Conservation (phyloP, 73 alveolate genomes). For the Effrenium voratum region DNA sequence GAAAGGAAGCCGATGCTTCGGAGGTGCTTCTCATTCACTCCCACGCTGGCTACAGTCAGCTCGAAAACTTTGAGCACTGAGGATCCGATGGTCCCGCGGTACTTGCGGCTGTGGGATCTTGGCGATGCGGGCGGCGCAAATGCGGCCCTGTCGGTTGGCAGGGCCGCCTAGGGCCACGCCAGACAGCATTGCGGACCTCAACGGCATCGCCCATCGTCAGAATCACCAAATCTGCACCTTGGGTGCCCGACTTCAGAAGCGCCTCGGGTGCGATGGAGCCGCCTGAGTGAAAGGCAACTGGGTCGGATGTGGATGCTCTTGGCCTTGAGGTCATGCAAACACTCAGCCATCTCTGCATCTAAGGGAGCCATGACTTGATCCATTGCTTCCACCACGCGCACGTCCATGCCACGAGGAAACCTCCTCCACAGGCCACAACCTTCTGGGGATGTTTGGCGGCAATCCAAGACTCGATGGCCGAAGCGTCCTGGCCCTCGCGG, state of each 20-base stretch:
- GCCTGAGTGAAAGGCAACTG: not conserved
- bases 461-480: not conserved
- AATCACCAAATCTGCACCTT: constrained; percentile 3
- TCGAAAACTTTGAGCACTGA: constrained; percentile 20
- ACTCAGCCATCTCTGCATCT: constrained; percentile 22
- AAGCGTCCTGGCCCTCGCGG: constrained; percentile 8
- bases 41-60: constrained; percentile 16
- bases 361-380: constrained; percentile 33
- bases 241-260: not conserved
- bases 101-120: not conserved
- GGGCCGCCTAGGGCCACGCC: constrained; percentile 69
- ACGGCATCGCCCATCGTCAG: constrained; percentile 73
- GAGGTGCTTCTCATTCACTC: constrained; percentile 44
- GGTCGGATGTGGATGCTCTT: constrained; percentile 16
- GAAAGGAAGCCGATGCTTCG: not conserved
- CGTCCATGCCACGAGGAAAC: constrained; percentile 43
- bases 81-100: constrained; percentile 40
- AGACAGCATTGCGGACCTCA: not conserved
- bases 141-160: constrained; percentile 77
- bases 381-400: constrained; percentile 6
- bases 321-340: not conserved
- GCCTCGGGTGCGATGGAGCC: not conserved
- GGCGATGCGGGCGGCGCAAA: constrained; percentile 40
- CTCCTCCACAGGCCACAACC: constrained; percentile 53
- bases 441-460: not conserved